Evolutionary conservation across 1,139 yeast species (phyloP), one percentile per base, ranked within the genome.

Genomic region (Geotrichum restrictum): DNA sequence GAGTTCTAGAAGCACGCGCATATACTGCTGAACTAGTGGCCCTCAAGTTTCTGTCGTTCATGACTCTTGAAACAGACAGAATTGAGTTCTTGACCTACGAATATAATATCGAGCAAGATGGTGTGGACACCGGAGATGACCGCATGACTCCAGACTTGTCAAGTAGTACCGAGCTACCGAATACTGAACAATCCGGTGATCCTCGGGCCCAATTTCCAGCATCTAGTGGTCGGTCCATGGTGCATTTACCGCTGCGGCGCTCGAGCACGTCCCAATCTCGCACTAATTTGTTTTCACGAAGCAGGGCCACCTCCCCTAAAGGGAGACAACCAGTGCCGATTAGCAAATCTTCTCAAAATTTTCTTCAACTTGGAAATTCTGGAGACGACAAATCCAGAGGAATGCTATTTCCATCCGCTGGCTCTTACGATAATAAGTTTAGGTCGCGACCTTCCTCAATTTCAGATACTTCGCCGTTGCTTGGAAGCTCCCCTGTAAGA

Each of bases 11-110:
- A 24, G 67, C 69, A 1, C 53, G 69, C n/a, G 66, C 68, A 1
- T 56, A 39, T 42, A 62, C 68, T 1, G 66, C 67, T 2, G 69
- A 66, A 47, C 57, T 66, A 3, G 61, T 66, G 5, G 68, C 69
- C 0, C 57, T 58, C 21, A 57, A 65, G 22, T 64, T 60, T 36
- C 54, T 67, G 8, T 58, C 60, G n/a, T 59, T 60, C 49, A 54
- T 66, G 32, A 57, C 63, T 5, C 55, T 55, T 22, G 64, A 62
- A 27, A 40, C 48, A 10, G 66, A 64, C 33, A 55, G 64, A 29
- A 62, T 66, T 39, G 63, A 59, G 45, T 55, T 57, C 32, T 51
- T 64, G 38, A 66, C 69, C 3, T 66, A 58, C 48, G 69, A 66
- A 43, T 57, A 56, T 33, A 41, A 45, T 19, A 43, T 18, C 14